Base-by-base conservation (phyloP, 306 rosid species). In the Vigna hirtella region DNA sequence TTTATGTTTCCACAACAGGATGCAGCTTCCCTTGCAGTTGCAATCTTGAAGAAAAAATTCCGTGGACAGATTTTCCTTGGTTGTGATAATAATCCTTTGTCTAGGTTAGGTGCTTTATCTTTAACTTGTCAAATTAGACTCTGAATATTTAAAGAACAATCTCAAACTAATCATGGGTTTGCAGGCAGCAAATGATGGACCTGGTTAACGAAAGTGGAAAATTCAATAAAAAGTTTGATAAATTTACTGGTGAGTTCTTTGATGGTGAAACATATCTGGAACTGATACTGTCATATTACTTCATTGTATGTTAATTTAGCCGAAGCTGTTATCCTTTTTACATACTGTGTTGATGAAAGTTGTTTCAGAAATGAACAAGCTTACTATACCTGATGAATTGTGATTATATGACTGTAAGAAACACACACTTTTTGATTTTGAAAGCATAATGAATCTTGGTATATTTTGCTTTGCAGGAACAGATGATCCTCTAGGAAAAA, bases 111-210 rank as follows among this genome's bases (percentile, higher is more conserved):
- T 17, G 57, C 64, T 48, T 40, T 38, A 51, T 51, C 64, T 50
- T 43, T 78, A 24, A 17, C 51, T 80, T 48, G 58, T 76, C 47
- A 55, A 45, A 24, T 58, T 11, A 52, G 56, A 18, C 47, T 61
- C 13, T 64, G 20, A 52, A 20, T 6, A 77, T 45, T 22, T 61
- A 17, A 58, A 74, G 45, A 78, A 43, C 36, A 42, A 51, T 36
- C 55, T 82, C 73, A 59, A 73, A 58, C 12, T 57, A 30, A 51
- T 36, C 50, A 67, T 38, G 51, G 81, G 47, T 81, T 84, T 81
- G 32, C 97, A 95, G 99, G 89, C 95, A 95, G 85, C 93, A 93
- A 90, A 79, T 93, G 85, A 95, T 95, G 98, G 93, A 95, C 82
- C 66, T 93, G 73, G 84, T 95, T 22, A 84, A 83, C 49, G 66